phyloP scores from a whole-genome alignment of 345 rosid species.

The Camelina laxa region DNA sequence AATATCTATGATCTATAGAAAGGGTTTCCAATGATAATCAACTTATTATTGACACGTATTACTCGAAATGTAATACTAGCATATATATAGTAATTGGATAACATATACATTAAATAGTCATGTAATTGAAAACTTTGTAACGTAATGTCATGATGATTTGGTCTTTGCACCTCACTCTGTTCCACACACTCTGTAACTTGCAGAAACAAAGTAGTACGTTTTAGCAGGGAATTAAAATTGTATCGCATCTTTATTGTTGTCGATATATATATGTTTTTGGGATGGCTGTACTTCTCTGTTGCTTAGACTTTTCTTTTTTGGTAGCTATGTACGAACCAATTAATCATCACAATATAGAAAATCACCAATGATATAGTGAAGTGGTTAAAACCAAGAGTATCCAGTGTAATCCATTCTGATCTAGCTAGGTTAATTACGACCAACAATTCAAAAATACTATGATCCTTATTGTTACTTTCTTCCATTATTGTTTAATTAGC shows the following conservation, averaged over 20 bases:
- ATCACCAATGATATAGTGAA: background rate
- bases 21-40: slow-evolving; percentile 37
- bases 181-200: slow-evolving; percentile 34
- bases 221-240: background rate
- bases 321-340: background rate
- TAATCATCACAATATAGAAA: background rate
- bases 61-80: slow-evolving; percentile 1
- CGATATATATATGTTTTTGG: background rate
- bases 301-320: background rate
- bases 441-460: background rate
- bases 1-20: slow-evolving; percentile 12
- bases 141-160: slow-evolving; percentile 30
- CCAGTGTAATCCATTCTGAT: background rate
- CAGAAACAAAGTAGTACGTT: slow-evolving; percentile 24
- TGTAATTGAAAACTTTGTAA: background rate
- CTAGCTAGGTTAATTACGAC: background rate
- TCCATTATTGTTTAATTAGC: too few relatives aligned
- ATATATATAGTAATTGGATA: slow-evolving; percentile 6
- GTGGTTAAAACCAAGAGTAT: background rate
- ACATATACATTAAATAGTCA: background rate
- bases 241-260: background rate
- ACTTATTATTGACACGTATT: slow-evolving; percentile 36
- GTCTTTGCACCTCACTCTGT: slow-evolving; percentile 36
- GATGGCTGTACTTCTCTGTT: background rate
- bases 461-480: too few relatives aligned